These are phyloP conservation scores for Coemansia sp. DNA, from an alignment of 192 early-diverging fungal species.

Conservation along the genomic window DNA sequence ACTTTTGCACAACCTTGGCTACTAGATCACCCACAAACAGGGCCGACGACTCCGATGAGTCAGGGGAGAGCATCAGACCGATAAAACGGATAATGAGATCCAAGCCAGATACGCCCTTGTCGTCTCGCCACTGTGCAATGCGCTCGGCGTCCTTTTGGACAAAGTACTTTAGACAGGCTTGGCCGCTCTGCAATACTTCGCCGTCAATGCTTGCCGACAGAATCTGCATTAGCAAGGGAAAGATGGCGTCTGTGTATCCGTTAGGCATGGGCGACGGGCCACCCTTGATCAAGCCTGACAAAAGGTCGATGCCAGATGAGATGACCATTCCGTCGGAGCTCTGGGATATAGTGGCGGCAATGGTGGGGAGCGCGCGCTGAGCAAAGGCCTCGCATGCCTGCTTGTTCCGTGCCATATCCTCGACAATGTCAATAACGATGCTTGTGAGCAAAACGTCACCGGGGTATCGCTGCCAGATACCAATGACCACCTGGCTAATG, in stretches of 20 bases:
- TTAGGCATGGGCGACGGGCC: slow-evolving; percentile 71
- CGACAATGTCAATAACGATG: slow-evolving; percentile 76
- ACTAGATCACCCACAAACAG: slow-evolving; percentile 91
- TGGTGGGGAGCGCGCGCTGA: slow-evolving; percentile 69
- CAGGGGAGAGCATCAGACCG: slow-evolving; percentile 72
- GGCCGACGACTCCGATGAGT: slow-evolving; percentile 72
- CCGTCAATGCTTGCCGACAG: slow-evolving; percentile 67
- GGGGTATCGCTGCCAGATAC: slow-evolving; percentile 77
- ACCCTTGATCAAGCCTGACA: slow-evolving; percentile 68
- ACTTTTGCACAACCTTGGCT: slow-evolving; percentile 80
- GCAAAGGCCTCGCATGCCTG: slow-evolving; percentile 65
- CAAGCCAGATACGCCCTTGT: slow-evolving; percentile 59
- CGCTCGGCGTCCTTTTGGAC: slow-evolving; percentile 74
- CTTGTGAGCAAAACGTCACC: slow-evolving; percentile 75
- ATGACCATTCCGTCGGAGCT: slow-evolving; percentile 40
- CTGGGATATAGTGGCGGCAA: slow-evolving; percentile 58
- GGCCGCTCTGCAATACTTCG: slow-evolving; percentile 84
- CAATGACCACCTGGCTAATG: slow-evolving; percentile 69
- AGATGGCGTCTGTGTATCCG: slow-evolving; percentile 70
- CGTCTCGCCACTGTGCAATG: slow-evolving; percentile 71
- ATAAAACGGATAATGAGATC: slow-evolving; percentile 80
- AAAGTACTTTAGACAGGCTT: slow-evolving; percentile 78
- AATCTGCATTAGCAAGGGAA: slow-evolving; percentile 77
- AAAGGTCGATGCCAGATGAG: slow-evolving; percentile 64
- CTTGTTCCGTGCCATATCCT: slow-evolving; percentile 68